These are phyloP conservation scores for Saccharomyces hybrid DNA, from an alignment of 1,139 yeast genomes.

Conservation along the genomic window DNA sequence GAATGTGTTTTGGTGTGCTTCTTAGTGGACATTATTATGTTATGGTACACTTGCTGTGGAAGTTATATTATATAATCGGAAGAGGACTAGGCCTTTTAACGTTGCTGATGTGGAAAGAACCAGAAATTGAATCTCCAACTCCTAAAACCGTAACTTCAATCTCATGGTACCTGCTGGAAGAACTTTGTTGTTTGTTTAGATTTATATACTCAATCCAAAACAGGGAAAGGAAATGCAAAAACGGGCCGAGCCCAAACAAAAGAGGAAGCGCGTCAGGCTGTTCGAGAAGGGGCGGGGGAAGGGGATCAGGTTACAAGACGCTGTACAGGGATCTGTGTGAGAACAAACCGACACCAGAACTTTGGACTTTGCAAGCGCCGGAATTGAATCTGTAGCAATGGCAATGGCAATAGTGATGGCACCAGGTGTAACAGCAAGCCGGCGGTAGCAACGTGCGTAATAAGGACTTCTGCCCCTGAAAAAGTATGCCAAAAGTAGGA, in stretches of 20 bases:
- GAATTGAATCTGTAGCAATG: not conserved
- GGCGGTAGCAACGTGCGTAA: not conserved
- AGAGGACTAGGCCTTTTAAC: not conserved
- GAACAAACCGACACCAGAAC: not conserved
- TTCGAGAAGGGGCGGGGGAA: conserved; percentile 1
- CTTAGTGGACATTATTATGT: conserved; percentile 29
- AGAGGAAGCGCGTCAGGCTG: not conserved
- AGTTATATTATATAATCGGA: not conserved
- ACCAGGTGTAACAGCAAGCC: not conserved
- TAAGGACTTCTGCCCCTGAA: not conserved
- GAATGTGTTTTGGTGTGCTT: conserved; percentile 67
- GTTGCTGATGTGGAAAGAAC: not conserved
- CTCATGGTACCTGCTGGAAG: not conserved
- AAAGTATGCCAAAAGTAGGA: not conserved
- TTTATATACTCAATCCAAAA: not conserved
- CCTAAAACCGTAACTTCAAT: not conserved
- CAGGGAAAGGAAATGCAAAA: not conserved
- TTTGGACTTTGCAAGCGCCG: not conserved
- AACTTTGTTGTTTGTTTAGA: not conserved
- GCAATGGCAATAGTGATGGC: not conserved
- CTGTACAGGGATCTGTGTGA: not conserved
- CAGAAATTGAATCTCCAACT: not conserved
- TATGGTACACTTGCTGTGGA: not conserved
- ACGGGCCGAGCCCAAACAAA: not conserved
- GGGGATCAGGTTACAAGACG: not conserved